Percentiles rank a stretch among this genome's conserved stretches.
Evolutionary conservation across 2,329 filamentous ascomycete species (phyloP).

Genomic region (Coniochaeta sp.): DNA sequence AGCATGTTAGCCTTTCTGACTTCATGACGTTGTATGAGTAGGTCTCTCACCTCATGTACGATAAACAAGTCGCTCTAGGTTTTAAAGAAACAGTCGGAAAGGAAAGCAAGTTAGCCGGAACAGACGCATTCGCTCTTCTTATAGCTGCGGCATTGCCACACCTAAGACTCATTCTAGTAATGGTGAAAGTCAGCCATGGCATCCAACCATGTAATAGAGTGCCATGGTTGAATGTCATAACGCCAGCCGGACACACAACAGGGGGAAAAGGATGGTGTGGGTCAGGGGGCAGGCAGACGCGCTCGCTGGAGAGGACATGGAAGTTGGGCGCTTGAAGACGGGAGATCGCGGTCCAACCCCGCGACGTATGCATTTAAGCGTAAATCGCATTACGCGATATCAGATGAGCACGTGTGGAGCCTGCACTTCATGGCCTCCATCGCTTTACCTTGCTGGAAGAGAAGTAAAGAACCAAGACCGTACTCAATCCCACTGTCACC

Average conservation of each 20-base stretch:
- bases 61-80: neutral
- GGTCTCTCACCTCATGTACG: neutral
- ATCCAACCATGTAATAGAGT: neutral
- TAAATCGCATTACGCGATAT: neutral
- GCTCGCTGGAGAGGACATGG: neutral
- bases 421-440: too few relatives aligned
- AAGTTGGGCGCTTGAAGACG: neutral
- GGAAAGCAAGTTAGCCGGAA: neutral
- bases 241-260: neutral
- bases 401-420: conserved; percentile 1
- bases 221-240: conserved; percentile 3
- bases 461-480: neutral
- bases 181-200: neutral
- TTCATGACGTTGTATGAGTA: neutral
- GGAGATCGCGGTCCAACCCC: too few relatives aligned
- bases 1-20: neutral
- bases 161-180: neutral
- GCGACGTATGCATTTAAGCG: neutral
- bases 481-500: too few relatives aligned
- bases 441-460: too few relatives aligned
- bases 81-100: neutral
- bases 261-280: neutral
- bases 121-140: neutral
- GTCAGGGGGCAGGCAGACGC: neutral
- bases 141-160: neutral